A percentile compares a stretch with the other conserved stretches of the same genome.
Evolutionary conservation across 2,329 filamentous ascomycete species (phyloP).

Genomic region (Lachnellula cervina): DNA sequence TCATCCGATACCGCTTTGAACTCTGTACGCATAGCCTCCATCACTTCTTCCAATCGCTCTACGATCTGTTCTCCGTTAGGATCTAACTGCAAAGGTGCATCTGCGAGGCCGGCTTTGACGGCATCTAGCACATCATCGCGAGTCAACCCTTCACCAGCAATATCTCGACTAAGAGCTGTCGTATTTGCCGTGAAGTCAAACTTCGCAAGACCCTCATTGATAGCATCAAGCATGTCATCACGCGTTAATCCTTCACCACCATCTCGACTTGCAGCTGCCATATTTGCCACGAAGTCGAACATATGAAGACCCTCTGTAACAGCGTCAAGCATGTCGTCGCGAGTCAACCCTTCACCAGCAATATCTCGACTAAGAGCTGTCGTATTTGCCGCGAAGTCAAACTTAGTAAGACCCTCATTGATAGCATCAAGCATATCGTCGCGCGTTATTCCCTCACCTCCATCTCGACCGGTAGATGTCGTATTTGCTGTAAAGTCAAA

Average conservation of each 20-base stretch:
- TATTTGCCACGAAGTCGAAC: constrained; percentile 43
- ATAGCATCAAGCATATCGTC: constrained; percentile 61
- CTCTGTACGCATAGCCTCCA: constrained; percentile 54
- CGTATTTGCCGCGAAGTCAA: constrained; percentile 56
- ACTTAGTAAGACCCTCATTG: constrained; percentile 55
- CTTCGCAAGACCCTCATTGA: constrained; percentile 57
- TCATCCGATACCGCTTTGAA: constrained; percentile 57
- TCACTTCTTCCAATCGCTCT: constrained; percentile 59
- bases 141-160: constrained; percentile 37
- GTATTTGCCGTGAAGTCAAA: constrained; percentile 59
- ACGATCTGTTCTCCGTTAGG: constrained; percentile 46
- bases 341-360: constrained; percentile 37
- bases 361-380: constrained; percentile 49
- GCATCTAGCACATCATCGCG: constrained; percentile 52
- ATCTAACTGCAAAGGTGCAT: constrained; percentile 38
- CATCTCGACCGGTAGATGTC: constrained; percentile 51
- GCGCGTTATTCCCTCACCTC: constrained; percentile 56
- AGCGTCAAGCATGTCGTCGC: constrained; percentile 51
- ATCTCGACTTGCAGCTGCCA: constrained; percentile 38
- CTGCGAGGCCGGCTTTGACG: constrained; percentile 53
- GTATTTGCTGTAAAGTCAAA: constrained; percentile 37
- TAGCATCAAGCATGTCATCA: constrained; percentile 60
- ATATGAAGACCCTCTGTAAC: constrained; percentile 53
- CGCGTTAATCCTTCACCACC: constrained; percentile 63
- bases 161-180: constrained; percentile 48